These are phyloP conservation scores for Mychonastes homosphaera DNA, from an alignment of 139 green algal species.

Conservation along the genomic window DNA sequence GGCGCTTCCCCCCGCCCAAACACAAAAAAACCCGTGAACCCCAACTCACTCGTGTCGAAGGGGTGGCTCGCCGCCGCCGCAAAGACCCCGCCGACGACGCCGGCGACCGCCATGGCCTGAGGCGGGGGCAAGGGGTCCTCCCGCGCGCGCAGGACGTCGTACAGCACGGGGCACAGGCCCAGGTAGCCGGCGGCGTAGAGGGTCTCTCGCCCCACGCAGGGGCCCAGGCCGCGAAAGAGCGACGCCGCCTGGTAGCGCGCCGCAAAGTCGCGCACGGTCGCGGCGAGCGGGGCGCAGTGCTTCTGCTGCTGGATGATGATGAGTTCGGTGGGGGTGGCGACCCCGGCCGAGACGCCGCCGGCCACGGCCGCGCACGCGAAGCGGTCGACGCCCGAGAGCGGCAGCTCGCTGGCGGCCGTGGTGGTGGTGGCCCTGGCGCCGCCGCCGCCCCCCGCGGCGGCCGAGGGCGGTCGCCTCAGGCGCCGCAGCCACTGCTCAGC, in stretches of 20 bases:
- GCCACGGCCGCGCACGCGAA: constrained; percentile 38
- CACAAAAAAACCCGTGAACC: too few species aligned
- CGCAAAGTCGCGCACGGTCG: too few species aligned
- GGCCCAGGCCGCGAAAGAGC: constrained; percentile 16
- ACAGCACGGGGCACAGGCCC: constrained; percentile 62
- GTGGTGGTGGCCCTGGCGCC: too few species aligned
- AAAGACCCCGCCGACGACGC: constrained; percentile 57
- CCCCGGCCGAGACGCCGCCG: constrained; percentile 46
- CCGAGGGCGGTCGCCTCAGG: not conserved
- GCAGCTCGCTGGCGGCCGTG: constrained; percentile 10
- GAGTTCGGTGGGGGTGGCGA: constrained; percentile 68
- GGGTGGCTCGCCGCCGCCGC: constrained; percentile 64
- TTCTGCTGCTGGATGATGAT: constrained; percentile 86
- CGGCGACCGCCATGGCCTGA: constrained; percentile 36
- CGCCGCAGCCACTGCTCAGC: constrained; percentile 23
- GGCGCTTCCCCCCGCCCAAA: too few species aligned
- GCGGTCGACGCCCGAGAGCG: constrained; percentile 16
- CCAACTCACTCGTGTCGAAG: constrained; percentile 79
- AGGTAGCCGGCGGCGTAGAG: constrained; percentile 75
- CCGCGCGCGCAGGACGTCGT: constrained; percentile 33
- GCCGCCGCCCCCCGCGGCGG: not conserved
- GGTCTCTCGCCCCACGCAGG: constrained; percentile 47
- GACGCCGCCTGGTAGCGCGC: not conserved
- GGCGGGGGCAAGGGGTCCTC: too few species aligned
- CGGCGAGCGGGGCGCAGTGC: too few species aligned